Base-by-base conservation (phyloP, 306 rosid genomes). In the Ormosia semicastrata region DNA sequence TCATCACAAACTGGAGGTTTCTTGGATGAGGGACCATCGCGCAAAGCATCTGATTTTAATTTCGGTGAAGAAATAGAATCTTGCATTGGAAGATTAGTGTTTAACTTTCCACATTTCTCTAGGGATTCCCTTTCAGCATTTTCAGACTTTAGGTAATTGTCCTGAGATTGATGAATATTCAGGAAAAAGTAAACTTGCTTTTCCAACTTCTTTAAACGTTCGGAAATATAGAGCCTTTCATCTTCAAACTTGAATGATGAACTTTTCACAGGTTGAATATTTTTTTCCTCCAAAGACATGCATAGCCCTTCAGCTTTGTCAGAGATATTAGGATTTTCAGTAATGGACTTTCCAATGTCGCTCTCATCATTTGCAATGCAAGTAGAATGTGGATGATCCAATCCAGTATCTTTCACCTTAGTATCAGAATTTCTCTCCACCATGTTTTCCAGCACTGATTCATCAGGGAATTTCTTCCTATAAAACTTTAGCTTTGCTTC, bases 401-500 rank as follows among this genome's bases (percentile, higher is more conserved):
- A 84, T 17, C 89, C 85, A 80, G 93, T 89, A 89, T 89, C 98
- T 86, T 91, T 92, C 83, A 91, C 91, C 81, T 83, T 90, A 80
- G 83, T 71, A 63, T 90, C 91, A 86, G 81, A 82, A 30, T 60
- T 82, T 73, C 58, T 77, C 85, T 77, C 90, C 44, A 71, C 85
- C 34, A 54, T 44, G 76, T 78, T 78, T 62, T 89, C 89, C 17
- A 14, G 46, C 73, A 78, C 60, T 2, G 86, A 85, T 69, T 86
- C 98, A 65, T 85, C 83, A 29, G 87, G 90, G 72, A 77, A 88
- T 70, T 85, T 90, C 73, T 44, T 78, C 86, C 89, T 81, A 81
- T 85, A 87, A 75, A 81, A 87, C 57, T 84, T 92, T 52, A 94
- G 92, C 73, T 87, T 92, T 0, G 88, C 90, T 79, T 85, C 92